Percentiles rank a stretch among this genome's conserved stretches.
Conservation (phyloP, 805 yeast species). For the Grigorovia humatica region DNA sequence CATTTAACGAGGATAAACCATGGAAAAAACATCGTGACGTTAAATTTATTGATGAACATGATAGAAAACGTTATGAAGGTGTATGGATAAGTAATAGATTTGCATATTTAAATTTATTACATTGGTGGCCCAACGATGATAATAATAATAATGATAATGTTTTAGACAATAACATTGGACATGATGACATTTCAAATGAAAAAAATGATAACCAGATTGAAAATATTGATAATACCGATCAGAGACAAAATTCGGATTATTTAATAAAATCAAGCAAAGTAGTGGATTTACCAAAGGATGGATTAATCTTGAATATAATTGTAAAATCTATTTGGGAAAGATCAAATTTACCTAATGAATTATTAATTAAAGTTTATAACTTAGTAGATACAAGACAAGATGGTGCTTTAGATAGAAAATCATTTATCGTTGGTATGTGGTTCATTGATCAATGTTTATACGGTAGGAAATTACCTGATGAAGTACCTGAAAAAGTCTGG, state of each 20-base stretch:
- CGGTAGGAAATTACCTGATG: slow-evolving; percentile 78
- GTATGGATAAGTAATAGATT: slow-evolving; percentile 89
- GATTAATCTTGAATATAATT: slow-evolving; percentile 34
- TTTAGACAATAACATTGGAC: background rate
- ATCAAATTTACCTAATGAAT: slow-evolving; percentile 57
- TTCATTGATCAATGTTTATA: slow-evolving; percentile 89
- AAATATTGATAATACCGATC: background rate
- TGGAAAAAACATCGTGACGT: slow-evolving; percentile 79
- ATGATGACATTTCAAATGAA: background rate
- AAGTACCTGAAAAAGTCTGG: slow-evolving; percentile 67
- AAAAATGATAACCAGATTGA: no score
- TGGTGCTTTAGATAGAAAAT: slow-evolving; percentile 68
- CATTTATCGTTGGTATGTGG: slow-evolving; percentile 97
- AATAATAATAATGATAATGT: background rate
- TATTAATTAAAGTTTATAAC: slow-evolving; percentile 55
- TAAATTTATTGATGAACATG: slow-evolving; percentile 43
- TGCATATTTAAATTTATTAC: slow-evolving; percentile 35
- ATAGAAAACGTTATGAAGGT: slow-evolving; percentile 84
- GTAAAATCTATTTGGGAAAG: slow-evolving; percentile 76
- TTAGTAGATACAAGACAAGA: slow-evolving; percentile 57
- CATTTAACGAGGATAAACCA: slow-evolving; percentile 80
- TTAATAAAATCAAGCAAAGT: background rate
- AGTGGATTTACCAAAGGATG: slow-evolving; percentile 20
- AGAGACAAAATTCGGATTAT: background rate
- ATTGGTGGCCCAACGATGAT: slow-evolving; percentile 21